Evolutionary conservation across 75 land plant genomes (phyloP).

Genomic region (Pinus tabuliformis): DNA sequence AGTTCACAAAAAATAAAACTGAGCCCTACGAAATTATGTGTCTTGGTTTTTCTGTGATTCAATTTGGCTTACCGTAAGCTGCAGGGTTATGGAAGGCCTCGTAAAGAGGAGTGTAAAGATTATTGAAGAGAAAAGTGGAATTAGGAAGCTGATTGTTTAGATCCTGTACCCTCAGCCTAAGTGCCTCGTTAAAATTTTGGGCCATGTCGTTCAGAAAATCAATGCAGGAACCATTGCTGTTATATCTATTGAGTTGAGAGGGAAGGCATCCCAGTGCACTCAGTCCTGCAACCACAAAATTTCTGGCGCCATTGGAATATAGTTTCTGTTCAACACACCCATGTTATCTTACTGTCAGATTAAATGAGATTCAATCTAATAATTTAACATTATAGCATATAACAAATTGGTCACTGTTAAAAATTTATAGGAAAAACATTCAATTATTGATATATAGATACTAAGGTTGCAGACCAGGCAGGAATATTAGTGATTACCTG

Average conservation of each 20-base stretch:
- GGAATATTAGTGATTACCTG: constrained; percentile 6
- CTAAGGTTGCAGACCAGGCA: no score
- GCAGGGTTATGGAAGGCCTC: constrained; percentile 13
- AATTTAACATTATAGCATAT: no score
- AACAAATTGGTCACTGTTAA: no score
- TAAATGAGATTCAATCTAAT: no score
- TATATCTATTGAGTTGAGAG: constrained; percentile 16
- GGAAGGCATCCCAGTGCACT: constrained; percentile 42
- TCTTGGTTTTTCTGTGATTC: neutral
- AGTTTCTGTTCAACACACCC: constrained; percentile 12
- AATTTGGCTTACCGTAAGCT: constrained; percentile 15
- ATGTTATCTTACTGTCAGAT: neutral
- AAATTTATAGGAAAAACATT: no score
- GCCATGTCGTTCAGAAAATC: constrained; percentile 17
- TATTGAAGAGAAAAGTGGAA: constrained; percentile 13
- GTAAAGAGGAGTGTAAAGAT: constrained; percentile 13
- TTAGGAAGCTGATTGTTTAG: constrained; percentile 20
- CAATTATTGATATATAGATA: no score
- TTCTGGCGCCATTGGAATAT: constrained; percentile 31
- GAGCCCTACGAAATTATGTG: no score
- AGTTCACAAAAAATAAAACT: no score
- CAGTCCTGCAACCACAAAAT: constrained; percentile 21
- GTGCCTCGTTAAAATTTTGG: constrained; percentile 21
- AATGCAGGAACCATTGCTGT: constrained; percentile 27
- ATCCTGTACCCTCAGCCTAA: neutral